Evolutionary conservation across 768 basidiomycete genomes (phyloP).

Genomic region (Boletus tomentosulus): DNA sequence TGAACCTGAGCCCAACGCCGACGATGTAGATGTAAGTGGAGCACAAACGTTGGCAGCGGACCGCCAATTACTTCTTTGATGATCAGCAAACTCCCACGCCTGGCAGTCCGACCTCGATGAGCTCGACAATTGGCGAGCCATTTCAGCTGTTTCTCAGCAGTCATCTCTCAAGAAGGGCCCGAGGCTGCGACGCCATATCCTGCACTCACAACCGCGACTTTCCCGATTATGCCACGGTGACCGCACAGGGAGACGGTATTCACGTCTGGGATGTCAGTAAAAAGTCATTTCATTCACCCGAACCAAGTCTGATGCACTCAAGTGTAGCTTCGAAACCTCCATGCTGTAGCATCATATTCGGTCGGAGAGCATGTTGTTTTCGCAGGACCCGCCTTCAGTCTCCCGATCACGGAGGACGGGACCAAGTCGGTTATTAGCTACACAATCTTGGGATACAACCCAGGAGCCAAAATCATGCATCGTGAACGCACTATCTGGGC

Average conservation of each 20-base stretch:
- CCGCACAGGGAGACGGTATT: constrained; percentile 70
- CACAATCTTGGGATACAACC: constrained; percentile 45
- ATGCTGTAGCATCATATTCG: constrained; percentile 65
- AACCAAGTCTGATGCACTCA: constrained; percentile 5
- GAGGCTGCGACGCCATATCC: constrained; percentile 13
- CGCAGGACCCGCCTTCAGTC: constrained; percentile 53
- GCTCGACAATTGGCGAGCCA: constrained; percentile 30
- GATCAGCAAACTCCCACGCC: constrained; percentile 22
- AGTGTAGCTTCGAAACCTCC: constrained; percentile 56
- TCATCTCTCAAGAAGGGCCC: constrained; percentile 6
- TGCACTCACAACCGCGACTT: constrained; percentile 17
- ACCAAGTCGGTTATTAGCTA: constrained; percentile 48
- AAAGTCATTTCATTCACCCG: neutral
- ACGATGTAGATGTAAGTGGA: constrained; percentile 3
- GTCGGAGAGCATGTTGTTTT: constrained; percentile 64
- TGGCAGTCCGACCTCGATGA: constrained; percentile 17
- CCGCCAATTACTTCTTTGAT: neutral
- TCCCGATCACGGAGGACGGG: constrained; percentile 31
- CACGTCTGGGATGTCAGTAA: constrained; percentile 67
- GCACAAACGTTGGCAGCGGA: neutral
- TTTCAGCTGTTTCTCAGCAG: constrained; percentile 28
- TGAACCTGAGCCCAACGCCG: constrained; percentile 1
- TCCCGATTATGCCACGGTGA: constrained; percentile 61
- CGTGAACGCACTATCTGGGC: constrained; percentile 53
- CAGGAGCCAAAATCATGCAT: constrained; percentile 39